A percentile compares a stretch with the other conserved stretches of the same genome.
These are phyloP conservation scores for Crucibulum laeve DNA, from an alignment of 768 basidiomycete genomes.

Conservation along the genomic window DNA sequence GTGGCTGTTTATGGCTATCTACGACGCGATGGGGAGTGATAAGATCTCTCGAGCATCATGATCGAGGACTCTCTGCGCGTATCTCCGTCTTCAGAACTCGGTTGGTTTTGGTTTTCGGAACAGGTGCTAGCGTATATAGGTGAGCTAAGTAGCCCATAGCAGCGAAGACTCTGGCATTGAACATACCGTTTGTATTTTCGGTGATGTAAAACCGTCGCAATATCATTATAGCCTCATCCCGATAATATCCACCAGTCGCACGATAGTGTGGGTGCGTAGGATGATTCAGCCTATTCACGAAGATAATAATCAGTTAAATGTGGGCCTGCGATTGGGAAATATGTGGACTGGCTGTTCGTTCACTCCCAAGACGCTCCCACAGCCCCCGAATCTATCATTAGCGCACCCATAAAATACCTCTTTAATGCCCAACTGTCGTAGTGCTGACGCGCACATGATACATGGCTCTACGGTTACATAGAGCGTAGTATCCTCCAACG, in stretches of 20 bases:
- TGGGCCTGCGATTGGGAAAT: constrained; percentile 1
- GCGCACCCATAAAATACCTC: constrained; percentile 90
- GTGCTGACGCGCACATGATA: constrained; percentile 97
- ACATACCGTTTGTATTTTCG: constrained; percentile 83
- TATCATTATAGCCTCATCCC: constrained; percentile 85
- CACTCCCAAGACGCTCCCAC: constrained; percentile 89
- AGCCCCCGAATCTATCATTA: constrained; percentile 96
- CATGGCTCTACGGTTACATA: constrained; percentile 99
- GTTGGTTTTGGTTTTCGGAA: constrained; percentile 83
- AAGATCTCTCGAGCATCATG: no score
- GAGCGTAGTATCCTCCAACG: constrained; percentile 74
- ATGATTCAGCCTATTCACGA: constrained; percentile 53
- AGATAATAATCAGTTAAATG: background rate
- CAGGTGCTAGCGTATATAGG: constrained; percentile 69
- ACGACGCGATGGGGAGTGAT: no score
- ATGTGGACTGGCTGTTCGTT: constrained; percentile 56
- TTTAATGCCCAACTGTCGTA: constrained; percentile 89
- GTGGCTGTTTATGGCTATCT: no score
- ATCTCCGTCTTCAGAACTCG: constrained; percentile 86
- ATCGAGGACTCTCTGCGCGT: no score
- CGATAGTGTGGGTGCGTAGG: constrained; percentile 70
- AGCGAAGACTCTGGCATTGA: constrained; percentile 4
- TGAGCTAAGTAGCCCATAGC: constrained; percentile 8
- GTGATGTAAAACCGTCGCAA: constrained; percentile 88
- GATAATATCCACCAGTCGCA: constrained; percentile 70